phyloP scores from a whole-genome alignment of 352 stramenopile genomes.

The Sclerospora graminicola region DNA sequence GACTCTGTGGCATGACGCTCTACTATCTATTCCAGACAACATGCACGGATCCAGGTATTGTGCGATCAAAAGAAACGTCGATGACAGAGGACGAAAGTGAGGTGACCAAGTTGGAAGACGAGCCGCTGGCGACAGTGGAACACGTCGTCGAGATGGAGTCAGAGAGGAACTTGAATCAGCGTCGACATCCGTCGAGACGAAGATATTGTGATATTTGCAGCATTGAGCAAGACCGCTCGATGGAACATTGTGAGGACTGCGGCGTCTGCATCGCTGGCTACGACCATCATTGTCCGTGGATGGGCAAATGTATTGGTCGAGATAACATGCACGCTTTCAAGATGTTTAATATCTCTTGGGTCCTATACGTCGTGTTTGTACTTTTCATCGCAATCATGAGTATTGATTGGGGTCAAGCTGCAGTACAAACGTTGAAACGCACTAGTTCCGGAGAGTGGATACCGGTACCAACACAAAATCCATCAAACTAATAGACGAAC shows the following conservation, averaged over 20 bases:
- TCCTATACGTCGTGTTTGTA: slow-evolving; percentile 81
- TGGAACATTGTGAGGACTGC: slow-evolving; percentile 89
- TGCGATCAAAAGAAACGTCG: slow-evolving; percentile 16
- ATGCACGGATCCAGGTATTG: slow-evolving; percentile 68
- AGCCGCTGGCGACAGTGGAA: neutral
- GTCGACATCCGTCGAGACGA: slow-evolving; percentile 10
- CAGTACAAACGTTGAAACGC: slow-evolving; percentile 28
- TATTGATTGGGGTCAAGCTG: slow-evolving; percentile 34
- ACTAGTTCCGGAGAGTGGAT: slow-evolving; percentile 19
- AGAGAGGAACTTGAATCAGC: neutral
- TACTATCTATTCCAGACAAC: slow-evolving; percentile 67
- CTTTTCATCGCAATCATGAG: slow-evolving; percentile 46
- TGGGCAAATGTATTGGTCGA: slow-evolving; percentile 90
- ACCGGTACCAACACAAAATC: neutral
- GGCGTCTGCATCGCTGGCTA: slow-evolving; percentile 86
- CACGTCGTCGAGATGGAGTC: slow-evolving; percentile 1
- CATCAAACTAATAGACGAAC: neutral
- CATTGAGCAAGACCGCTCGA: slow-evolving; percentile 41
- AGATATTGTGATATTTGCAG: slow-evolving; percentile 64
- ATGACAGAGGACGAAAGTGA: slow-evolving; percentile 14
- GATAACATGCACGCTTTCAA: slow-evolving; percentile 88
- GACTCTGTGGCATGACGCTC: slow-evolving; percentile 39
- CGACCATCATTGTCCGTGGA: slow-evolving; percentile 91
- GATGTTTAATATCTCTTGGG: slow-evolving; percentile 77
- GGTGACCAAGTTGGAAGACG: slow-evolving; percentile 16